Conservation (phyloP, 768 basidiomycete genomes). For the Dentipellis sp. region DNA sequence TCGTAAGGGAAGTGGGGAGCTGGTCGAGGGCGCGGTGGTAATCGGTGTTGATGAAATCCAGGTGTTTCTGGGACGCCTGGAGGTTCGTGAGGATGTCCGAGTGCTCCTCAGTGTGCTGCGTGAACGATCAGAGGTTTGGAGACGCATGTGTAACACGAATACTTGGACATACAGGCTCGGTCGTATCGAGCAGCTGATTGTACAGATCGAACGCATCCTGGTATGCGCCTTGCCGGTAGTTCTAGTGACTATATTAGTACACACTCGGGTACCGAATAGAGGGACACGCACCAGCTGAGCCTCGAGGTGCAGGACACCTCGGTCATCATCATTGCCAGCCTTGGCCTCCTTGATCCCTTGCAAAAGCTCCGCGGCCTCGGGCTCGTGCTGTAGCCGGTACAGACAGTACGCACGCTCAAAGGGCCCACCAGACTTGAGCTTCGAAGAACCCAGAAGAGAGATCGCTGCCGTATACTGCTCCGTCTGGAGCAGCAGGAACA, state of each 20-base stretch:
- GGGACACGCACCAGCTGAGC: constrained; percentile 68
- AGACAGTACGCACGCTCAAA: constrained; percentile 79
- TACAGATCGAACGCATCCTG: constrained; percentile 68
- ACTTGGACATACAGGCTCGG: constrained; percentile 48
- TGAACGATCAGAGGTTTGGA: constrained; percentile 11
- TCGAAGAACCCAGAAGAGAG: constrained; percentile 36
- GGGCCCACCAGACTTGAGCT: constrained; percentile 16
- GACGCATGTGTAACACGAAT: not conserved
- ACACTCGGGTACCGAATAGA: not conserved
- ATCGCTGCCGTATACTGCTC: constrained; percentile 74
- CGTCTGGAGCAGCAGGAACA: constrained; percentile 82
- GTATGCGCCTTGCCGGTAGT: constrained; percentile 72
- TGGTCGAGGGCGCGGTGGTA: constrained; percentile 57
- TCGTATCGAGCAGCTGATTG: constrained; percentile 70
- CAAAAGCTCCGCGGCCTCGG: constrained; percentile 52
- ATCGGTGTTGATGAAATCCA: constrained; percentile 72
- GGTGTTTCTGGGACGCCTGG: constrained; percentile 68
- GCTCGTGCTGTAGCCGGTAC: constrained; percentile 74
- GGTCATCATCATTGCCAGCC: constrained; percentile 28
- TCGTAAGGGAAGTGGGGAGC: constrained; percentile 41
- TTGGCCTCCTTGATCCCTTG: constrained; percentile 31
- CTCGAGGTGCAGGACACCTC: constrained; percentile 71
- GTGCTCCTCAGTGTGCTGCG: constrained; percentile 77
- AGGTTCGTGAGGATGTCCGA: constrained; percentile 84
- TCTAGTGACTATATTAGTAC: constrained; percentile 31